Percentiles rank a stretch among this genome's conserved stretches.
phyloP scores from a whole-genome alignment of 345 rosid genomes.

The Rhizophora mangle region DNA sequence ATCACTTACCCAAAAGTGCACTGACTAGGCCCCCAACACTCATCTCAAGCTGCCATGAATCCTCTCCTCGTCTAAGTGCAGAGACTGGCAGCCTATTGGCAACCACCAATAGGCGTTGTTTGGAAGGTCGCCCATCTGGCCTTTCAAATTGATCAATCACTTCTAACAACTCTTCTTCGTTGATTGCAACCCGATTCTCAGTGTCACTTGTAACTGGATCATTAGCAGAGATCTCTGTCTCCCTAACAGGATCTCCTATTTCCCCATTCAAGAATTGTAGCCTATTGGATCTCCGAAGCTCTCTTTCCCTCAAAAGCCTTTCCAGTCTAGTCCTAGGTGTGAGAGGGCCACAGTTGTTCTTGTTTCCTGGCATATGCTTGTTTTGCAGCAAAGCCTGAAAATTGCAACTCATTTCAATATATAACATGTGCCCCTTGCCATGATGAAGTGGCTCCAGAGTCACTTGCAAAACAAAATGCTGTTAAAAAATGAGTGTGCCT shows the following conservation, averaged over 20 bases:
- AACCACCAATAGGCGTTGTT: conserved; percentile 54
- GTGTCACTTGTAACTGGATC: conserved; percentile 23
- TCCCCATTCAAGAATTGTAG: conserved; percentile 24
- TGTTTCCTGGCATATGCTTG: conserved; percentile 41
- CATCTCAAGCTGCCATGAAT: conserved; percentile 52
- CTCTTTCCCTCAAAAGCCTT: conserved; percentile 53
- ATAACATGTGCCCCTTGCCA: background rate
- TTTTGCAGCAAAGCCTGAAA: conserved; percentile 28
- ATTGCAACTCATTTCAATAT: conserved; percentile 6
- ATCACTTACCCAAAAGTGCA: conserved; percentile 50
- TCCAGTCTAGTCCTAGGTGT: conserved; percentile 49
- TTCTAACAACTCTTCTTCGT: conserved; percentile 27
- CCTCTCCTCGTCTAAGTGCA: conserved; percentile 43
- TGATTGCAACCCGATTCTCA: conserved; percentile 23
- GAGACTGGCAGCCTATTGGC: conserved; percentile 61
- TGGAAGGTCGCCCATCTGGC: conserved; percentile 32
- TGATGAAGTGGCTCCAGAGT: background rate
- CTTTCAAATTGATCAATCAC: conserved; percentile 26
- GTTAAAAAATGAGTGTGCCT: background rate
- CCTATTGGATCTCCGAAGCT: conserved; percentile 41
- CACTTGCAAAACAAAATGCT: background rate
- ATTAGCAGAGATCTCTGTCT: conserved; percentile 18
- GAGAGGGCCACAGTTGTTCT: conserved; percentile 29
- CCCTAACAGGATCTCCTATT: conserved; percentile 15
- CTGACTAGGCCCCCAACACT: conserved; percentile 56